phyloP scores from a whole-genome alignment of 805 yeast genomes.

The Barnettozyma populi region DNA sequence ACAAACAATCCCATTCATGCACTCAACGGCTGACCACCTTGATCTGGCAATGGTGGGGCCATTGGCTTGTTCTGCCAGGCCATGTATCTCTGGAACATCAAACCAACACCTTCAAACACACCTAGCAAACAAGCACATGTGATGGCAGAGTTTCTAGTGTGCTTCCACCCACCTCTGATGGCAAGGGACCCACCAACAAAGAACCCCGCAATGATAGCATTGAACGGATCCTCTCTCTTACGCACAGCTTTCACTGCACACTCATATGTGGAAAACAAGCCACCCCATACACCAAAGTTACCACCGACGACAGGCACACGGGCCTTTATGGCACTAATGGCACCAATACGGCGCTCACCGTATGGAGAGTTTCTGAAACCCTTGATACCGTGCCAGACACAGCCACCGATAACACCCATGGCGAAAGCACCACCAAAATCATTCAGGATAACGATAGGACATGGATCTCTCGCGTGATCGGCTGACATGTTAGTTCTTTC shows the following conservation, averaged over 20 bases:
- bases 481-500: slow-evolving; percentile 57
- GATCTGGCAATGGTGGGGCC: slow-evolving; percentile 52
- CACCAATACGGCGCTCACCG: slow-evolving; percentile 92
- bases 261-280: slow-evolving; percentile 90
- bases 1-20: slow-evolving; percentile 4
- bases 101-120: slow-evolving; percentile 96
- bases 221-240: slow-evolving; percentile 98
- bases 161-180: slow-evolving; percentile 97
- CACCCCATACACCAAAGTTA: slow-evolving; percentile 99
- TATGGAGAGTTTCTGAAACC: slow-evolving; percentile 97
- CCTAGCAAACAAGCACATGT: slow-evolving; percentile 97
- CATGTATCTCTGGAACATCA: slow-evolving; percentile 87
- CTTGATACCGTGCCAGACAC: slow-evolving; percentile 97
- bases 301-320: slow-evolving; percentile 99
- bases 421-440: slow-evolving; percentile 99
- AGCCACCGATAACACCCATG: slow-evolving; percentile 99
- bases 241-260: slow-evolving; percentile 93
- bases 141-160: slow-evolving; percentile 92
- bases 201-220: slow-evolving; percentile 96
- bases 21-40: slow-evolving; percentile 17
- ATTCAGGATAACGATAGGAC: slow-evolving; percentile 92
- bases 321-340: slow-evolving; percentile 84
- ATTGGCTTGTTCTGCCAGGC: slow-evolving; percentile 77
- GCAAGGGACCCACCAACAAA: slow-evolving; percentile 98
- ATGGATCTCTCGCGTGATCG: slow-evolving; percentile 98